Evolutionary conservation across 495 filamentous ascomycete genomes (phyloP).

Genomic region (Penicillium robsamsonii): DNA sequence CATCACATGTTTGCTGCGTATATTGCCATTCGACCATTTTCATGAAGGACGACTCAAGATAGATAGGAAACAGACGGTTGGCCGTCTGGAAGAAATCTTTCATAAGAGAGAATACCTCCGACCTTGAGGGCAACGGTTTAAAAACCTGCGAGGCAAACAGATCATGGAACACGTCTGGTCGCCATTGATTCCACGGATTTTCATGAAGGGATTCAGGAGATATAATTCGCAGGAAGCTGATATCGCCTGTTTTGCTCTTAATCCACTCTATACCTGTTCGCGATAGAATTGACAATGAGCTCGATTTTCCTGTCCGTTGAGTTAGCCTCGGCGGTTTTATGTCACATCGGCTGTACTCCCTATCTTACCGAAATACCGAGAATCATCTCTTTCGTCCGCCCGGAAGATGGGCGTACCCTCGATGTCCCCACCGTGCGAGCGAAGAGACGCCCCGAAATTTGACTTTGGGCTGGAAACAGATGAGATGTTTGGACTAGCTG

Average conservation of each 20-base stretch:
- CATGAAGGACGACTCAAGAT: slow-evolving; percentile 95
- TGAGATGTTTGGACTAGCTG: slow-evolving; percentile 1
- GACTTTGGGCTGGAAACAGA: slow-evolving; percentile 17
- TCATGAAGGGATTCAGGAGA: slow-evolving; percentile 68
- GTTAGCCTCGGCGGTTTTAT: slow-evolving; percentile 16
- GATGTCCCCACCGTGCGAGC: slow-evolving; percentile 42
- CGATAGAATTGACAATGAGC: slow-evolving; percentile 90
- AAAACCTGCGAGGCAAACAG: slow-evolving; percentile 80
- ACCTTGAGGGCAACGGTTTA: slow-evolving; percentile 72
- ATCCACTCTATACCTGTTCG: slow-evolving; percentile 97
- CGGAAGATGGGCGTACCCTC: slow-evolving; percentile 47
- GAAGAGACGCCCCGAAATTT: slow-evolving; percentile 24
- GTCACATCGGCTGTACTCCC: neutral
- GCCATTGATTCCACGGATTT: slow-evolving; percentile 86
- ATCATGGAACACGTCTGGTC: slow-evolving; percentile 86
- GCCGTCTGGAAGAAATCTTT: slow-evolving; percentile 94
- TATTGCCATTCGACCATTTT: slow-evolving; percentile 92
- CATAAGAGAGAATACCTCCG: slow-evolving; percentile 74
- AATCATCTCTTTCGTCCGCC: slow-evolving; percentile 81
- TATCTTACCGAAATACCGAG: slow-evolving; percentile 79
- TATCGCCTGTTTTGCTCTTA: slow-evolving; percentile 89
- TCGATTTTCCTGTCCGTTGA: slow-evolving; percentile 68
- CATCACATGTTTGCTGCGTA: slow-evolving; percentile 83
- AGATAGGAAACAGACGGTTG: slow-evolving; percentile 95
- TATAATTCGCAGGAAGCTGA: slow-evolving; percentile 81